Evolutionary conservation across 2,329 filamentous ascomycete species (phyloP).

Genomic region (Ascochyta viciae-villosae): DNA sequence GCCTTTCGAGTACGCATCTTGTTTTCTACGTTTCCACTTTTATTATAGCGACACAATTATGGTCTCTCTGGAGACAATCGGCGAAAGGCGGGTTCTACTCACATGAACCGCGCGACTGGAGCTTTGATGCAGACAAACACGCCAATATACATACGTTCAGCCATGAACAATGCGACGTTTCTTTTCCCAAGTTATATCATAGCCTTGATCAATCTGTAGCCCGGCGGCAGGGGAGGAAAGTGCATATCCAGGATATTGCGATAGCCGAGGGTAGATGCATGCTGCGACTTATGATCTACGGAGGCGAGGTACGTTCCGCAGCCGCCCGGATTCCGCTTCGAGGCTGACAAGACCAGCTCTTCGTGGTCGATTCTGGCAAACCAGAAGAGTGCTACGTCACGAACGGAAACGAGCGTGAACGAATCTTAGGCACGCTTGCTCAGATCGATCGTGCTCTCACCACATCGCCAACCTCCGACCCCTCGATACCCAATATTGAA

Average conservation of each 20-base stretch:
- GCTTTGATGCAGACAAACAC: slow-evolving; percentile 39
- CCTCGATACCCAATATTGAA: slow-evolving; percentile 40
- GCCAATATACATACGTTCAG: slow-evolving; percentile 43
- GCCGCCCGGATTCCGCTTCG: background rate
- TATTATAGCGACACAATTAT: slow-evolving; percentile 38
- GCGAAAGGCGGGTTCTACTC: slow-evolving; percentile 24
- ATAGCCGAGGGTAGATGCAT: slow-evolving; percentile 42
- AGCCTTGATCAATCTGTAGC: slow-evolving; percentile 37
- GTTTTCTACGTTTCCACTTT: slow-evolving; percentile 41
- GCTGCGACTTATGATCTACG: slow-evolving; percentile 40
- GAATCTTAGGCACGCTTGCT: slow-evolving; percentile 43
- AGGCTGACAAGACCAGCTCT: slow-evolving; percentile 32
- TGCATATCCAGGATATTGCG: slow-evolving; percentile 37
- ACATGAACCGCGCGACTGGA: slow-evolving; percentile 21
- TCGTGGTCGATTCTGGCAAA: slow-evolving; percentile 40
- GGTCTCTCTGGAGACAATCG: slow-evolving; percentile 39
- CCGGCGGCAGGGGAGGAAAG: slow-evolving; percentile 35
- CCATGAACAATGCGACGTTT: slow-evolving; percentile 42
- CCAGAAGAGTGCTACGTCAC: slow-evolving; percentile 44
- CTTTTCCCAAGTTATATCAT: slow-evolving; percentile 43
- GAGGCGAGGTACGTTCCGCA: slow-evolving; percentile 36
- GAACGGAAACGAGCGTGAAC: slow-evolving; percentile 45
- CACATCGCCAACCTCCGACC: slow-evolving; percentile 36
- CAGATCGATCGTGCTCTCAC: slow-evolving; percentile 42
- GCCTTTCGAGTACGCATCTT: slow-evolving; percentile 36